A percentile compares a stretch with the other conserved stretches of the same genome.
phyloP scores from a whole-genome alignment of 345 rosid species.

The Hibiscus trionum region DNA sequence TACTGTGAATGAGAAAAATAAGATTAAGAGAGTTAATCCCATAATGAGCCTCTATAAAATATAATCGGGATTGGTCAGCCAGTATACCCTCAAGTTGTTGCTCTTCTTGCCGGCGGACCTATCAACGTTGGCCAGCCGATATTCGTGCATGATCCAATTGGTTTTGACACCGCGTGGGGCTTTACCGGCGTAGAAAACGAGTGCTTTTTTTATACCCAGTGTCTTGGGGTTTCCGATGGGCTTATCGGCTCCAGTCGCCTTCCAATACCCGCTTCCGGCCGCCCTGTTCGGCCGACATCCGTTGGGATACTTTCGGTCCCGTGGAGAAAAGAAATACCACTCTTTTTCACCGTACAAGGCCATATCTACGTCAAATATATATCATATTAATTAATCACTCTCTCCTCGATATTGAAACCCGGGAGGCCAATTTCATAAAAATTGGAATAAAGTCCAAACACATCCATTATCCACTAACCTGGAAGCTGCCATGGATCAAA shows the following conservation, averaged over 20 bases:
- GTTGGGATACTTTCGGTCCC: not conserved
- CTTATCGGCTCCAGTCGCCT: not conserved
- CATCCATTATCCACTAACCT: not conserved
- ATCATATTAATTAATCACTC: not conserved
- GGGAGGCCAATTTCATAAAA: no score
- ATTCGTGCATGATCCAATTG: not conserved
- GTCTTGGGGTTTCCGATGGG: not conserved
- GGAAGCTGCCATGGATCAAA: not conserved
- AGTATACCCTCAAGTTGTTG: not conserved
- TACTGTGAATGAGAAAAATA: no score
- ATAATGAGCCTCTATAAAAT: no score
- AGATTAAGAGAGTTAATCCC: no score
- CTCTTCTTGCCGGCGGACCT: not conserved
- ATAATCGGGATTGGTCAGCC: no score
- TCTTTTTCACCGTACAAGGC: not conserved
- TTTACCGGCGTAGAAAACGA: not conserved
- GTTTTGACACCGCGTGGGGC: not conserved
- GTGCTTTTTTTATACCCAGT: not conserved
- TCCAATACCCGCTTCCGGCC: not conserved
- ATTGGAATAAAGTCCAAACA: no score
- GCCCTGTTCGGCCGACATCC: not conserved
- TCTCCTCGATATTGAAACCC: not conserved
- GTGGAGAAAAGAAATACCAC: not conserved
- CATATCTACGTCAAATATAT: not conserved
- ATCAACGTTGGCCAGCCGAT: not conserved